Base-by-base conservation (phyloP, 2,329 filamentous ascomycete genomes). In the Amauroascus verrucosus region DNA sequence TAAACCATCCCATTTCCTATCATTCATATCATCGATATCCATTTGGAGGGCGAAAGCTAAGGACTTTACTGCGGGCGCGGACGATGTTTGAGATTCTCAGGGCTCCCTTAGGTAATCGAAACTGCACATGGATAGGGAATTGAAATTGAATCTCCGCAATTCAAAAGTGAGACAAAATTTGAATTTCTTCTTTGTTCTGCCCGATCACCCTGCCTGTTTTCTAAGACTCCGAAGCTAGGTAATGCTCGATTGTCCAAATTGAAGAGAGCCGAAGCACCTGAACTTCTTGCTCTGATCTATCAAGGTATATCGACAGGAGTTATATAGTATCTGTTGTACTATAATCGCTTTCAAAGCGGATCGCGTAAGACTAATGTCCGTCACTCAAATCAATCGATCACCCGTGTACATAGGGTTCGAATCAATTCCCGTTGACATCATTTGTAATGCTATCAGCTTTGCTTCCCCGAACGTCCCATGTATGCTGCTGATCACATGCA, bases 161-260 rank as follows among this genome's bases (percentile, higher is more conserved):
- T 57, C 55, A 57, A 54, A 56, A 56, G 54, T 55, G 48, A 49
- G 57, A 58, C 62, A 67, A 18, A 35, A 70, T 62, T 69, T 63
- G 63, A 62, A 64, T 38, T 60, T 64, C 63, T 63, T 64, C 63
- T 63, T 60, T 61, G 57, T 61, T 62, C 63, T 63, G 64, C 61
- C 60, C 62, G 62, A 64, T 63, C 61, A 63, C 64, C 60, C 62
- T 72, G 73, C 70, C 73, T 83, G 80, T 44, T 41, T 84, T 83
- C 84, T 86, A 86, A 82, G 79, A 82, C 66, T 71, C 71, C 71
- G 78, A 80, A 81, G 80, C 82, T 86, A 85, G 80, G 78, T 80
- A 79, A 77, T 81, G 63, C 62, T 65, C 72, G 71, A 71, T 61
- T 63, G 59, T 60, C 60, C 61, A 64, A 59, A 60, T 60, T 55